phyloP scores from a whole-genome alignment of 768 basidiomycete species.

The Mycena indigotica region DNA sequence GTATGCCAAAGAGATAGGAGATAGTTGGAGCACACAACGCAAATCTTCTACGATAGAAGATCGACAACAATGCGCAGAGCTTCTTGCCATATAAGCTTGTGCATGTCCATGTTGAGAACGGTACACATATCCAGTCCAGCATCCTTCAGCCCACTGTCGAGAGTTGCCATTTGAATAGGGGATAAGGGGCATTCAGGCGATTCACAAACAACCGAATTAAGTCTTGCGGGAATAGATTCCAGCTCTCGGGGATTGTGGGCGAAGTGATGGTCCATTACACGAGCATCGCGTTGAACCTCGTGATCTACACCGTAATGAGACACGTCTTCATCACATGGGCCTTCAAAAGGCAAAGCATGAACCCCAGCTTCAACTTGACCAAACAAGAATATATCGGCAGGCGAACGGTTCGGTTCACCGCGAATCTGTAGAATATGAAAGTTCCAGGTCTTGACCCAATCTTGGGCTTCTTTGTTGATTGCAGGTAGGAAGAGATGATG shows the following conservation, averaged over 20 bases:
- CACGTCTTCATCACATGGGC: neutral
- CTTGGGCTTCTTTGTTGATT: slow-evolving; percentile 32
- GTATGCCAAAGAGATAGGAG: no score
- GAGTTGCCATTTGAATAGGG: neutral
- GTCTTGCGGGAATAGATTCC: neutral
- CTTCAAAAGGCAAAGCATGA: slow-evolving; percentile 20
- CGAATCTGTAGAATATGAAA: slow-evolving; percentile 28
- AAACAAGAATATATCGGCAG: slow-evolving; percentile 33
- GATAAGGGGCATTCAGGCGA: neutral
- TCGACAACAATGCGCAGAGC: neutral
- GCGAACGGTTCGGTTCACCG: slow-evolving; percentile 21
- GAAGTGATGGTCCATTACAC: neutral
- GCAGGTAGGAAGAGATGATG: slow-evolving; percentile 37
- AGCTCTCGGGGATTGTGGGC: neutral
- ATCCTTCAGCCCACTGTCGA: neutral
- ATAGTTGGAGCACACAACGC: no score
- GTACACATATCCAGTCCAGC: neutral
- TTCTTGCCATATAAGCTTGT: neutral
- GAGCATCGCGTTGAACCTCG: neutral
- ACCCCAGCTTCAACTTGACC: slow-evolving; percentile 33
- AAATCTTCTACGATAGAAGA: no score
- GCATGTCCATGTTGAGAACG: neutral
- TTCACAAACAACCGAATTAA: neutral
- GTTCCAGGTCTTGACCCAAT: slow-evolving; percentile 40
- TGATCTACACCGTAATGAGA: neutral